phyloP scores from a whole-genome alignment of 2,329 filamentous ascomycete genomes.

The Hypoxylon sp. region DNA sequence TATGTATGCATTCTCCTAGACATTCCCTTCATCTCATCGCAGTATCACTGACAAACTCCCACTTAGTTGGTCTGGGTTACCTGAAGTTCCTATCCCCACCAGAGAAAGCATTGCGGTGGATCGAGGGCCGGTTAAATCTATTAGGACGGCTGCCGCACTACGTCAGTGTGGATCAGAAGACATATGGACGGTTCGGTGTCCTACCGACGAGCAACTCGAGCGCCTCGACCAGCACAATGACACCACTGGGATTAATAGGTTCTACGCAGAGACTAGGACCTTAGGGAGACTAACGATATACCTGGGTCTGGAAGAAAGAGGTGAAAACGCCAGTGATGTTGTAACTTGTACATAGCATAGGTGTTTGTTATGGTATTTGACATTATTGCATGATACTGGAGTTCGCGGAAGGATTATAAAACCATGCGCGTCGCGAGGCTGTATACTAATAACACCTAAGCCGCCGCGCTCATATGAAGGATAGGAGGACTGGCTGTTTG shows the following conservation, averaged over 20 bases:
- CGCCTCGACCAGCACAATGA: slow-evolving; percentile 58
- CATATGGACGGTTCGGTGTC: slow-evolving; percentile 91
- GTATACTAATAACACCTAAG: slow-evolving; percentile 12
- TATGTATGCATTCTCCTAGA: slow-evolving; percentile 72
- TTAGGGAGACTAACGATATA: slow-evolving; percentile 54
- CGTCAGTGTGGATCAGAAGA: slow-evolving; percentile 95
- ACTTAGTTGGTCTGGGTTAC: slow-evolving; percentile 84
- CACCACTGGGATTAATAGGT: slow-evolving; percentile 73
- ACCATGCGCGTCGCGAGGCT: slow-evolving; percentile 14
- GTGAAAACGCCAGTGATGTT: slow-evolving; percentile 4
- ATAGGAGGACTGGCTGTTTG: slow-evolving; percentile 11
- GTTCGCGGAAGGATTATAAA: slow-evolving; percentile 27
- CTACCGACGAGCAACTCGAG: slow-evolving; percentile 73
- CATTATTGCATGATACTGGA: slow-evolving; percentile 40
- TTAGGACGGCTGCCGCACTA: slow-evolving; percentile 89
- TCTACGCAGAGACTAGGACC: slow-evolving; percentile 78
- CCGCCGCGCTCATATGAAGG: slow-evolving; percentile 17
- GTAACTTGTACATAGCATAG: slow-evolving; percentile 33
- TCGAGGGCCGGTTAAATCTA: slow-evolving; percentile 90
- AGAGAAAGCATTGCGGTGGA: slow-evolving; percentile 87
- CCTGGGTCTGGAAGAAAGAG: background rate
- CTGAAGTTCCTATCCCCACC: slow-evolving; percentile 91
- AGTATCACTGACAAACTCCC: slow-evolving; percentile 42
- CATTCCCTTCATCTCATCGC: background rate
- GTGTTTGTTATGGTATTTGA: slow-evolving; percentile 12